Evolutionary conservation across 1,139 yeast genomes (phyloP), one percentile per base, ranked within the genome.

Genomic region (Pichia sp.): DNA sequence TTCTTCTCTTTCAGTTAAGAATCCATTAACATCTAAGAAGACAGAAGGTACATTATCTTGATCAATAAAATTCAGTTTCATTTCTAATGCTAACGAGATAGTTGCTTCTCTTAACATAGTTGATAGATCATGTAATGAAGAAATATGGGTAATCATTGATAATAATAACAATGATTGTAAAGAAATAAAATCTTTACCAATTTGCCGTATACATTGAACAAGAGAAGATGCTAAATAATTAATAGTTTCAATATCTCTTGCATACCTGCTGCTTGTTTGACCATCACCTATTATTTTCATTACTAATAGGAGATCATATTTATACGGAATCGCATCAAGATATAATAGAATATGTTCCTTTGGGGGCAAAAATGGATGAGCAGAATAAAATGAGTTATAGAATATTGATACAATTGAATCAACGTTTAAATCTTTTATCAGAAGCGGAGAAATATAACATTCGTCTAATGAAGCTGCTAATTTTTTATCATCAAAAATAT

Each of bases 241-340:
- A 21, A 68, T 56, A 26, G 66, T 65, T 33, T 65, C 64, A 6
- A 55, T 60, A 47, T 66, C 66, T 38, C 52, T 58, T 5, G 67
- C 48, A 39, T 62, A 66, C 22, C 54, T 50, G 1, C 56, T 43
- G 4, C 61, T 45, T 4, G 63, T 53, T 46, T 69, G 72, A 4
- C 76, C 76, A 38, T 69, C 76, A 1, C 69, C 70, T 19, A 72
- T 56, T 3, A 71, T 50, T 46, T 70, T 69, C 72, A 72, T 69
- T 1, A 70, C 63, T 3, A 64, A 58, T 4, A 72, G 38, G n/a
- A 70, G 45, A 48, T 71, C 76, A 23, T 55, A 56, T 26, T 64
- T 65, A 27, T 62, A 50, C 0, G 66, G 64, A 1, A 63, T 52
- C 6, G 59, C 41, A 6, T 51, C 46, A 13, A 70, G 49, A 43